A percentile compares a stretch with the other conserved stretches of the same genome.
Evolutionary conservation across 495 filamentous ascomycete genomes (phyloP).

Genomic region (Geopyxis carbonaria): DNA sequence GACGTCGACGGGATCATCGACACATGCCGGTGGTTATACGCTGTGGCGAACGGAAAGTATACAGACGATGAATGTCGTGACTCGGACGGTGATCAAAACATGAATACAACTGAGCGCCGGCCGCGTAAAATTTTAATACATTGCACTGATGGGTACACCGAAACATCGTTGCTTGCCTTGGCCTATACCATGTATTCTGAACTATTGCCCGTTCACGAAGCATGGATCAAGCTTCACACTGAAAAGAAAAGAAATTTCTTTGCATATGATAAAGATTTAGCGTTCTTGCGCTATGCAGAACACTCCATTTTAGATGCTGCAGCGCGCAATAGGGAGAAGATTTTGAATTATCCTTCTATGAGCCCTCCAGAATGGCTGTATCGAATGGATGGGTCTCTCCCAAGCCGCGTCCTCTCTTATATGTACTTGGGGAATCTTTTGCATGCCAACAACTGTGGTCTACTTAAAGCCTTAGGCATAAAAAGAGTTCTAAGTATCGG

Average conservation of each 20-base stretch:
- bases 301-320: slow-evolving; percentile 48
- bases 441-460: slow-evolving; percentile 80
- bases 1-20: slow-evolving; percentile 71
- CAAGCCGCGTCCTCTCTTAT: slow-evolving; percentile 75
- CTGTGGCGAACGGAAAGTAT: slow-evolving; percentile 45
- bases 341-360: slow-evolving; percentile 23
- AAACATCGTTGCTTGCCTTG: slow-evolving; percentile 69
- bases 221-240: slow-evolving; percentile 74
- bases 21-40: slow-evolving; percentile 77
- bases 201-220: slow-evolving; percentile 57
- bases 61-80: slow-evolving; percentile 33
- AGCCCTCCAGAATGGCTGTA: slow-evolving; percentile 54
- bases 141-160: slow-evolving; percentile 91
- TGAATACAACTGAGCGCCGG: slow-evolving; percentile 21
- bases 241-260: slow-evolving; percentile 83
- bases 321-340: slow-evolving; percentile 14
- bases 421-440: slow-evolving; percentile 88
- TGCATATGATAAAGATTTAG: slow-evolving; percentile 78
- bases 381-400: slow-evolving; percentile 76
- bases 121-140: slow-evolving; percentile 64
- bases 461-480: slow-evolving; percentile 67
- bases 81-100: slow-evolving; percentile 37
- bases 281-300: slow-evolving; percentile 57
- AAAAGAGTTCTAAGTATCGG: slow-evolving; percentile 83
- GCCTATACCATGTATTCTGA: slow-evolving; percentile 86